Evolutionary conservation across 2,329 filamentous ascomycete species (phyloP), one percentile per base, ranked within the genome.

Genomic region (Xenoacremonium recifei): DNA sequence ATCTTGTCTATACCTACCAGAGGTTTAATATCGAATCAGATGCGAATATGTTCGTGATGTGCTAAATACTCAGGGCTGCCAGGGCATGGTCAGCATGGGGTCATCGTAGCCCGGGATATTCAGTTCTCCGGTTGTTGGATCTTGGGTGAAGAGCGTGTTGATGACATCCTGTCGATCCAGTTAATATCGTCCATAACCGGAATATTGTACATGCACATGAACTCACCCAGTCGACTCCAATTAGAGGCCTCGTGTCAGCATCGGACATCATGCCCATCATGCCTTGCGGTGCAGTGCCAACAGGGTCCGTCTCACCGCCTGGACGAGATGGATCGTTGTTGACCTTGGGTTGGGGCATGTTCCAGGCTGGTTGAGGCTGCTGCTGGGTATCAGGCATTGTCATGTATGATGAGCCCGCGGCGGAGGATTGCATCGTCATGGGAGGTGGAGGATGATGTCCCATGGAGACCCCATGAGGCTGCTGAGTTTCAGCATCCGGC

Each of bases 171-270:
- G 23, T 21, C 4, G n/a, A n/a, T n/a, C n/a, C 16, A 19, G 21
- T 38, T 29, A 21, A 18, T 13, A 16, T 30, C 29, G 23, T 20
- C 16, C 17, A n/a, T 20, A 37, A 18, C 11, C 13, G 18, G 5
- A 30, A 23, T 38, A 9, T n/a, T 4, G 15, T 15, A 30, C 17
- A 17, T 29, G 6, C 18, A 21, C n/a, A 16, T 23, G 3, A 17
- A 70, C 79, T 67, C 64, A 84, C 82, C 82, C 82, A 86, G 51
- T 87, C 81, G 49, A 86, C 79, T 42, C 79, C 77, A 30, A 41
- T 21, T 16, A 3, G n/a, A 4, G 6, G 11, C 12, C 19, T 18
- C 31, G 7, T 18, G 16, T 34, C 32, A 6, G 32, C 16, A 11
- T 11, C 7, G 7, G 29, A 15, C 32, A 34, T n/a, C n/a, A n/a